Percentiles rank a stretch among this genome's conserved stretches.
phyloP scores from a whole-genome alignment of 139 green algal genomes.

The Yamagishiella unicocca region DNA sequence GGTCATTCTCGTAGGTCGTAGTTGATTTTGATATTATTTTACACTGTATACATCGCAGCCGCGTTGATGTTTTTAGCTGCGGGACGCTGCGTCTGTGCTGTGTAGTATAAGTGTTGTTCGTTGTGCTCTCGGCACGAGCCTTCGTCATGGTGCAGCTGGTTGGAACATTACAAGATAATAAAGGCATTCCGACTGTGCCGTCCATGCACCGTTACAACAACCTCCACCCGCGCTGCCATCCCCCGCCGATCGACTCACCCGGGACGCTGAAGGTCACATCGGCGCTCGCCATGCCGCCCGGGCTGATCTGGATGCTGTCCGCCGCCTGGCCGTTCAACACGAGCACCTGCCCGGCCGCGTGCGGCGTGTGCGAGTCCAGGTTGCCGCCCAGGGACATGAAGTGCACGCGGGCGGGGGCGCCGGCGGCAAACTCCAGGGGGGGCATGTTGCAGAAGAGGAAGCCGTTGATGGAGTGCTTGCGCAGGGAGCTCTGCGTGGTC shows the following conservation, averaged over 20 bases:
- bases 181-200: no score
- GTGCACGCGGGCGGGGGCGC: background rate
- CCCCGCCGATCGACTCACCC: background rate
- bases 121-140: no score
- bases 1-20: no score
- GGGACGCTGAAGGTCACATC: background rate
- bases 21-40: no score
- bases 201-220: no score
- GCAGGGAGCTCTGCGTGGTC: slow-evolving; percentile 51
- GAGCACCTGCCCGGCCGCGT: slow-evolving; percentile 32
- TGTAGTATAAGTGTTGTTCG: no score
- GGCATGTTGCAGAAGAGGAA: slow-evolving; percentile 71
- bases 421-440: background rate
- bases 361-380: slow-evolving; percentile 79
- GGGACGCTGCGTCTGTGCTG: no score
- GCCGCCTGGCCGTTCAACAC: background rate
- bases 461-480: slow-evolving; percentile 72
- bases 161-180: no score
- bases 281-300: background rate
- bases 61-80: no score
- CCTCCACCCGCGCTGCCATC: no score
- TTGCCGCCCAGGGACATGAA: background rate
- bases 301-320: background rate
- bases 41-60: no score
- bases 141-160: no score